These are phyloP conservation scores for Xerophyta viscosa DNA, from an alignment of 106 monocot genomes.

Conservation along the genomic window DNA sequence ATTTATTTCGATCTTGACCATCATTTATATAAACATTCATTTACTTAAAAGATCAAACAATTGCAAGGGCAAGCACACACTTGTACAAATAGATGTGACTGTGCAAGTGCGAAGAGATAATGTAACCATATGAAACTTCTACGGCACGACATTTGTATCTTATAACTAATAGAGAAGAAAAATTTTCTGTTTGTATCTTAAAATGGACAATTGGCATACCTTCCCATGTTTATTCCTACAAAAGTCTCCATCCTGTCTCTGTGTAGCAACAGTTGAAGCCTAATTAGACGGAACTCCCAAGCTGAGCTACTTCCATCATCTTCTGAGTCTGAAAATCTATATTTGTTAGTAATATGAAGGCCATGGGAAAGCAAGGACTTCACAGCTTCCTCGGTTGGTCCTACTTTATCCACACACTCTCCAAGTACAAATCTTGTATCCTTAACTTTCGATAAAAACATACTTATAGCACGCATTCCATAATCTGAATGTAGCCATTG, in stretches of 20 bases:
- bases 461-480: conserved; percentile 39
- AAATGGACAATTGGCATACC: conserved; percentile 21
- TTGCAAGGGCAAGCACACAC: no score
- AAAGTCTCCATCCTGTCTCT: conserved; percentile 87
- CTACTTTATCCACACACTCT: conserved; percentile 67
- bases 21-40: no score
- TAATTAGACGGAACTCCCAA: conserved; percentile 55
- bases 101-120: no score
- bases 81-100: no score
- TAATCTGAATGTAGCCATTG: conserved; percentile 64
- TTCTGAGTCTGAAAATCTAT: conserved; percentile 38
- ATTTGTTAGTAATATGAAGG: conserved; percentile 58
- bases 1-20: no score
- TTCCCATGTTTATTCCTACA: conserved; percentile 94
- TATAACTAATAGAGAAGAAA: background rate
- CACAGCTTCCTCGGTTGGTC: conserved; percentile 47
- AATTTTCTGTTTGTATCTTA: no score
- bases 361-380: conserved; percentile 78
- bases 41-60: no score
- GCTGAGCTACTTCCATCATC: conserved; percentile 18
- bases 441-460: conserved; percentile 64
- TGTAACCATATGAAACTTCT: no score
- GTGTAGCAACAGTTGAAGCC: conserved; percentile 69
- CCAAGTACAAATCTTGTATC: conserved; percentile 68
- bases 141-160: no score